Evolutionary conservation across 306 rosid species (phyloP).

Genomic region (Trifolium dubium): DNA sequence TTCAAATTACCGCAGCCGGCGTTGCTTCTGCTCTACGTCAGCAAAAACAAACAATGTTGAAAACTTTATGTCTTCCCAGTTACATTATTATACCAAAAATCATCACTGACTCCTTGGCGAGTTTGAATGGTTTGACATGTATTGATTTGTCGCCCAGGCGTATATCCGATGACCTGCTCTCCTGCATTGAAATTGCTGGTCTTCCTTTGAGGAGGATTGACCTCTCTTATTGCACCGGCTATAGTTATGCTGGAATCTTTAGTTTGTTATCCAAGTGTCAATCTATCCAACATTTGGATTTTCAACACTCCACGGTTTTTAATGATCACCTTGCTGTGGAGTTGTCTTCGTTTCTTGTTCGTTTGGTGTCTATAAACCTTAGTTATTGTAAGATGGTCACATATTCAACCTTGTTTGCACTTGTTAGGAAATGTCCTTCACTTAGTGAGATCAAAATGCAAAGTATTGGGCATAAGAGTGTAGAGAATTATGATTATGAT

Average conservation of each 20-base stretch:
- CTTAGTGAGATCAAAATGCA: no score
- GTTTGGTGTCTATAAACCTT: not conserved
- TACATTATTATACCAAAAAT: no score
- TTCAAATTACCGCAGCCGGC: not conserved
- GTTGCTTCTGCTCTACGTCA: not conserved
- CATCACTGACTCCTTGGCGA: not conserved
- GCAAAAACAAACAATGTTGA: not conserved
- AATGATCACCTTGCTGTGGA: not conserved
- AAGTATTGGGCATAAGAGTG: no score
- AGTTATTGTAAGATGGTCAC: not conserved
- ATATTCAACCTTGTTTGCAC: not conserved
- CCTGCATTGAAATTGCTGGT: not conserved
- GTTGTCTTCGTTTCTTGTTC: not conserved
- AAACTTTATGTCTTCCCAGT: not conserved
- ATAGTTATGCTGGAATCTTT: not conserved
- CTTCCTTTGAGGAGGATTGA: not conserved
- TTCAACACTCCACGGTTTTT: no score
- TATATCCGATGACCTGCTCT: not conserved
- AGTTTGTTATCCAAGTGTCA: not conserved
- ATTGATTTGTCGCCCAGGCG: not conserved
- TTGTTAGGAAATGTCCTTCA: no score
- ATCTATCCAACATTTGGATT: not conserved
- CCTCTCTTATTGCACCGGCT: not conserved
- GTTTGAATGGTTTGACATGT: not conserved
- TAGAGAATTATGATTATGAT: no score